Evolutionary conservation across 306 rosid genomes (phyloP), one percentile per base, ranked within the genome.

Genomic region (Castanea crenata): DNA sequence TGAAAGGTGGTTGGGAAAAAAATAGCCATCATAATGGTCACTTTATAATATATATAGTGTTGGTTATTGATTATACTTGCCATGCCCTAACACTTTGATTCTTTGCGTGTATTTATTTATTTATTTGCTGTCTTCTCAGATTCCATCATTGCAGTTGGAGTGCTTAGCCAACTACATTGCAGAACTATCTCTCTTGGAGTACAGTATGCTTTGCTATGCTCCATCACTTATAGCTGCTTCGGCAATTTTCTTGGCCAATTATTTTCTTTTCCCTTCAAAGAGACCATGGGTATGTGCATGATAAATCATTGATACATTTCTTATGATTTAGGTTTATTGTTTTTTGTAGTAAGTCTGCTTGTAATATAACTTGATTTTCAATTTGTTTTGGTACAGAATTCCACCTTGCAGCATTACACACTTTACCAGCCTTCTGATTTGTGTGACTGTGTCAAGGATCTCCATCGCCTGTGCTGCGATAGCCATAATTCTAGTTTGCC

Each of bases 171-270:
- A 91, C 87, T 93, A 89, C 79, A 78, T 95, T 38, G 92, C 99
- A 0, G 99, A 94, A 61, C 73, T 94, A 75, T 92, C 99, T 71
- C 95, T 94, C 55, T 71, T 94, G 86, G 99, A 95, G 76, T 95
- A 92, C 83, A 86, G 46, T 35, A 95, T 95, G 97, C 97, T 95
- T 16, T 71, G 87, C 76, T 84, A 91, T 83, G 89, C 98, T 32
- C 99, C 99, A 3, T 92, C 99, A 34, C 86, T 90, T 1, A 46
- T 90, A 21, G 98, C 99, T 29, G 98, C 97, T 46, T 90, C 99
- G 9, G 92, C 98, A 4, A 91, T 95, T 70, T 95, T 95, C 91
- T 81, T 95, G 77, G 97, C 97, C 49, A 91, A 84, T 41, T 95
- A 84, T 71, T 64, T 93, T 6, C 91, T 92, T 59, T 49, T 32